Conservation (phyloP, 352 stramenopile genomes). For the Phytopythium kandeliae region DNA sequence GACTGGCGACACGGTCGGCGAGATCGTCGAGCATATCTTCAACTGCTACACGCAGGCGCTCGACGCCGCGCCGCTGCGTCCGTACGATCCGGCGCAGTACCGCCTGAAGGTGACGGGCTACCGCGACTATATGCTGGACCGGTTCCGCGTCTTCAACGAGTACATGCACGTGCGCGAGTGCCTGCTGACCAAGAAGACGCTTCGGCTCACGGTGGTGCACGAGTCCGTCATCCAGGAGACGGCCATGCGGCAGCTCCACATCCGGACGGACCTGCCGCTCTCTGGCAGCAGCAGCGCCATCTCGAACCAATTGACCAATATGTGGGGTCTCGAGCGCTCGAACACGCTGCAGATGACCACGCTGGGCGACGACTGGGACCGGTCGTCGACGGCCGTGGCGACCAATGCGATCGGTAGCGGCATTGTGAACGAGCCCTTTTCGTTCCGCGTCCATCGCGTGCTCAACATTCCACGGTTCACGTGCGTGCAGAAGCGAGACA, state of each 20-base stretch:
- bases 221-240: constrained; percentile 83
- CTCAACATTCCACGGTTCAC: constrained; percentile 80
- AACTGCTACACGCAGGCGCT: constrained; percentile 83
- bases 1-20: constrained; percentile 74
- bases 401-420: constrained; percentile 36
- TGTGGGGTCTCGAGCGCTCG: constrained; percentile 44
- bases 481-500: constrained; percentile 56
- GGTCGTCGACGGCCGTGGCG: constrained; percentile 23
- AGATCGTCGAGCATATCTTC: constrained; percentile 88
- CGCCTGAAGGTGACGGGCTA: constrained; percentile 83
- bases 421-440: constrained; percentile 55
- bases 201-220: constrained; percentile 81
- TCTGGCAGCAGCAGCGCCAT: constrained; percentile 7
- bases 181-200: constrained; percentile 81
- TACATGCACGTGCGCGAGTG: constrained; percentile 87
- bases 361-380: constrained; percentile 62
- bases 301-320: constrained; percentile 55
- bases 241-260: constrained; percentile 70
- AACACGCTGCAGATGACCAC: constrained; percentile 71
- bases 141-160: constrained; percentile 78
- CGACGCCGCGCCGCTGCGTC: constrained; percentile 62
- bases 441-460: constrained; percentile 68
- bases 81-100: constrained; percentile 80
- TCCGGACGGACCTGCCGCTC: constrained; percentile 53
- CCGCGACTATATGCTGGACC: constrained; percentile 83